Conservation (phyloP, 1,284 basidiomycete species). For the Irpex lacteus region DNA sequence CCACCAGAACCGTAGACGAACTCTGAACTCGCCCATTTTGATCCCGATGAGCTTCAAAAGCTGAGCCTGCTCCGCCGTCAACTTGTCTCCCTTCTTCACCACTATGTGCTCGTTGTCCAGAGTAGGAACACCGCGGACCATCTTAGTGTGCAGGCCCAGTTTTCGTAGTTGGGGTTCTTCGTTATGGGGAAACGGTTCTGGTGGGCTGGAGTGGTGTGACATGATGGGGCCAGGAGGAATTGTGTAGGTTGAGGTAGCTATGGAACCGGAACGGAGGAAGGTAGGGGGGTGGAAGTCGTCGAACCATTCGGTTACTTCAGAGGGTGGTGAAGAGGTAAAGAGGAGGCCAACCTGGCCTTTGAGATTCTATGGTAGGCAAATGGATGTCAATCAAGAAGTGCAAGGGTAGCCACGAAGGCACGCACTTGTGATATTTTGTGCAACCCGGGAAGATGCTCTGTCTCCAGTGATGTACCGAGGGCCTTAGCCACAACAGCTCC, state of each 20-base stretch:
- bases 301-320: conserved; percentile 95
- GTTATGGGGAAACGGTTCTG: conserved; percentile 91
- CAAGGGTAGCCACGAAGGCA: conserved; percentile 13
- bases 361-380: conserved; percentile 62
- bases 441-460: conserved; percentile 83
- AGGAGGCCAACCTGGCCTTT: conserved; percentile 92
- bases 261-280: conserved; percentile 88
- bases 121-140: conserved; percentile 88
- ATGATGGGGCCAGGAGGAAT: conserved; percentile 77
- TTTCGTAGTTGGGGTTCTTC: conserved; percentile 95
- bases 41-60: conserved; percentile 86
- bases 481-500: conserved; percentile 96
- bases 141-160: conserved; percentile 83
- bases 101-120: conserved; percentile 80
- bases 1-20: conserved; percentile 75
- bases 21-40: conserved; percentile 81
- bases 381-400: conserved; percentile 2
- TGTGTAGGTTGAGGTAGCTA: conserved; percentile 71
- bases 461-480: conserved; percentile 84
- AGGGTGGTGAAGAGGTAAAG: conserved; percentile 85
- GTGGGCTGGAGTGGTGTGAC: conserved; percentile 70
- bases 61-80: conserved; percentile 86
- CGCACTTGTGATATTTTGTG: conserved; percentile 78
- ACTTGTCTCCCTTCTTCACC: conserved; percentile 79
- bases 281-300: conserved; percentile 86